Evolutionary conservation across 305 asterid species (phyloP).

Genomic region (Fraxinus ornus): DNA sequence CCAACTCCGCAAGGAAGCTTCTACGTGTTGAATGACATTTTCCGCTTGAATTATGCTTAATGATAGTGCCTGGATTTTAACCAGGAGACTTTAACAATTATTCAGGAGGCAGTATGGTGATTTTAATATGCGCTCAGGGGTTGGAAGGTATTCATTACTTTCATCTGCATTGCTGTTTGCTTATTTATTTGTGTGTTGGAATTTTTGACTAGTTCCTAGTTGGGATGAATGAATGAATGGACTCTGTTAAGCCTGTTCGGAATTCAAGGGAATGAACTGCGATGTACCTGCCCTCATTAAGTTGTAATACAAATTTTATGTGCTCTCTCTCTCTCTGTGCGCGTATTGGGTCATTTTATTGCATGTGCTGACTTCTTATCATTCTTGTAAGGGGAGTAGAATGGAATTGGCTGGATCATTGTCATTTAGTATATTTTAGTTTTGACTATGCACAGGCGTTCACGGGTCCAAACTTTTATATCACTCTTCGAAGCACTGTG

Average conservation of each 20-base stretch:
- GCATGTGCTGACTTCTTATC: neutral
- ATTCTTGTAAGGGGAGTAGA: neutral
- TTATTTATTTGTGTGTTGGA: conserved; percentile 1
- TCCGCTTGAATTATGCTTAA: conserved; percentile 57
- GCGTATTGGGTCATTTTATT: neutral
- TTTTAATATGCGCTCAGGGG: neutral
- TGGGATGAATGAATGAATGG: conserved; percentile 6
- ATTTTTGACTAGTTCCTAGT: conserved; percentile 1
- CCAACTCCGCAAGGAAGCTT: conserved; percentile 58
- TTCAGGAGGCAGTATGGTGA: conserved; percentile 12
- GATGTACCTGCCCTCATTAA: neutral
- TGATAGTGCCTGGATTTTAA: neutral
- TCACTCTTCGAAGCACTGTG: neutral
- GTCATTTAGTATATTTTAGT: neutral
- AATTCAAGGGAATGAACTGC: conserved; percentile 1
- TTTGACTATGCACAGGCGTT: neutral
- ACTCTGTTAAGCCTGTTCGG: neutral
- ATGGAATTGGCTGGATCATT: neutral
- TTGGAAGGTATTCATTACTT: conserved; percentile 8
- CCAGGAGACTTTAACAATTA: conserved; percentile 7
- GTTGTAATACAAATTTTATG: neutral
- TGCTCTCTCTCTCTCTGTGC: neutral
- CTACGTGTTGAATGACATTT: conserved; percentile 51
- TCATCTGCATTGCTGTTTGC: conserved; percentile 1
- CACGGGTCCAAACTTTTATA: neutral